Base-by-base conservation (phyloP, 805 yeast genomes). In the Cyberlindnera veronae region DNA sequence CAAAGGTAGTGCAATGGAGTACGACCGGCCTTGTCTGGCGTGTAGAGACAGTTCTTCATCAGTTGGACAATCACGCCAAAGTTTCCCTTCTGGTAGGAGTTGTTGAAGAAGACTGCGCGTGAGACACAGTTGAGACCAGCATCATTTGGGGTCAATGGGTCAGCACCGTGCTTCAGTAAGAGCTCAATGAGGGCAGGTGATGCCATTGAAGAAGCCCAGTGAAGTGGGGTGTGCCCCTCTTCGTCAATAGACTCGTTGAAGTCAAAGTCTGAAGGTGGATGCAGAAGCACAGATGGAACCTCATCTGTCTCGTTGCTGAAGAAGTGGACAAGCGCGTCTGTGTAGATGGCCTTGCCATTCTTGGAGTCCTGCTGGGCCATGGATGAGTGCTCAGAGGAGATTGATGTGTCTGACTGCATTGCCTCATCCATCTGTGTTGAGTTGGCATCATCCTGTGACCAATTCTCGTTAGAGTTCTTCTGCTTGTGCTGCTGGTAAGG, bases 171-270 rank as follows among this genome's bases (percentile, higher is more conserved):
- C 4, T 74, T 66, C 16, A 83, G 50, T 21, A 84, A 56, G 21
- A 78, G 65, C 47, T 78, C 79, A 14, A 82, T 71, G 45, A 84
- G 67, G 6, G 72, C 69, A n/a, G 73, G 55, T 44, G 80, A 76
- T 1, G 86, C 91, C 79, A 85, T 74, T 0, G 93, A 81, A 22
- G 87, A 73, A 0, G 95, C 93, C 95, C 95, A 85, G 58, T 85
- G 95, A 39, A 85, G 67, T 1, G 89, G 77, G 0, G 90, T 80
- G 54, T 85, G 89, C 0, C 91, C 91, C 49, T 85, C 93, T 44
- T 78, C 79, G 53, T 85, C 95, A 16, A 85, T 79, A 3, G 81
- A 71, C 44, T 74, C 81, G 55, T 82, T 77, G 38, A 83, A 74
- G 50, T 80, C 74, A 42, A 82, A 77, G 51, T 77, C 76, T 27